Conservation (phyloP, 75 land plant genomes). For the Sequoia sempervirens region DNA sequence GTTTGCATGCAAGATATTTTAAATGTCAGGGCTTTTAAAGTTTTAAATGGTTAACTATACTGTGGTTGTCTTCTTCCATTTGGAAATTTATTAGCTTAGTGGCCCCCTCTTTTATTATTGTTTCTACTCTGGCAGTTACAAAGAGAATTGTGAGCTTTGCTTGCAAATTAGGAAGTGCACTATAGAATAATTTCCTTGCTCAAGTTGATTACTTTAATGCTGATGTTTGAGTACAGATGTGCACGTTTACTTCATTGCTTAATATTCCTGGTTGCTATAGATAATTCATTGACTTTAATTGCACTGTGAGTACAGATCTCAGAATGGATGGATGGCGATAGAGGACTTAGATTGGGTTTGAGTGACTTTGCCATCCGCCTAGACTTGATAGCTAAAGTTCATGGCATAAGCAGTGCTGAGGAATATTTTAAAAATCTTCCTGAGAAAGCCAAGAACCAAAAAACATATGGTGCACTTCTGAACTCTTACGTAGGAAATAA, state of each 20-base stretch:
- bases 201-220: background rate
- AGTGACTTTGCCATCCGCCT: constrained; percentile 28
- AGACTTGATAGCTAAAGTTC: constrained; percentile 32
- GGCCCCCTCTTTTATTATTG: background rate
- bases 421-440: constrained; percentile 32
- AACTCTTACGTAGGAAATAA: constrained; percentile 51
- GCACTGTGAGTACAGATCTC: constrained; percentile 28
- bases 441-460: constrained; percentile 29
- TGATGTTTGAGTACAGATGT: background rate
- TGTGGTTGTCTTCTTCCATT: background rate
- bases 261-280: background rate
- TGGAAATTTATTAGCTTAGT: background rate
- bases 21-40: background rate
- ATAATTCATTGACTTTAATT: background rate
- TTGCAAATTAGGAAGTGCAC: too few relatives aligned
- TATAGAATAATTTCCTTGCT: background rate
- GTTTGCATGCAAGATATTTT: background rate
- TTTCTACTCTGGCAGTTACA: background rate
- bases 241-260: background rate
- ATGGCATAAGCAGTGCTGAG: constrained; percentile 44
- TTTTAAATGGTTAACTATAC: background rate
- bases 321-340: constrained; percentile 50
- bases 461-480: constrained; percentile 60
- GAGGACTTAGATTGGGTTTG: constrained; percentile 11
- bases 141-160: background rate